These are phyloP conservation scores for Penicillium taxi DNA, from an alignment of 495 filamentous ascomycete genomes.

Conservation along the genomic window DNA sequence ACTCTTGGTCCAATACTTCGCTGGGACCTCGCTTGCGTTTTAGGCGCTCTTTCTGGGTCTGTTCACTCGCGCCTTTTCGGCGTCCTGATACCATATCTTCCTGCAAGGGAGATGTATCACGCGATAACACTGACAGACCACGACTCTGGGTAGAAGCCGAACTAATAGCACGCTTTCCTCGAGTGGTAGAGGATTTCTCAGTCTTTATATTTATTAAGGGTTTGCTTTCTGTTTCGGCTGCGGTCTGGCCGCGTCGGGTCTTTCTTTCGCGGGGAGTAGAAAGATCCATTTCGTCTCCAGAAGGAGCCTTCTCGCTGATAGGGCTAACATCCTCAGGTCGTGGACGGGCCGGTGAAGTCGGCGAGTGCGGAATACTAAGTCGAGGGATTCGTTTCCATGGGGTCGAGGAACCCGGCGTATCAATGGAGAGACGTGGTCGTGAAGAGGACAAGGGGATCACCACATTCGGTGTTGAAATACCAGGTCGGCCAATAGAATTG, in stretches of 20 bases:
- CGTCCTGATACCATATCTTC: slow-evolving; percentile 42
- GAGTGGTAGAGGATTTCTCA: slow-evolving; percentile 19
- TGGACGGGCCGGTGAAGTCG: slow-evolving; percentile 40
- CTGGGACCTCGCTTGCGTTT: slow-evolving; percentile 37
- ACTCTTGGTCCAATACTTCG: slow-evolving; percentile 29
- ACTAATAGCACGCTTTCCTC: slow-evolving; percentile 42
- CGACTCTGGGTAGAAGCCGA: slow-evolving; percentile 49
- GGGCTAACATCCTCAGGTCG: slow-evolving; percentile 45
- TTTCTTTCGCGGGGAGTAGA: slow-evolving; percentile 28
- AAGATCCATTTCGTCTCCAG: slow-evolving; percentile 30
- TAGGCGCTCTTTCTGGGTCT: slow-evolving; percentile 21
- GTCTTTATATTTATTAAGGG: slow-evolving; percentile 23
- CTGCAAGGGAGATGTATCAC: slow-evolving; percentile 41
- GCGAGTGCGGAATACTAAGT: slow-evolving; percentile 32
- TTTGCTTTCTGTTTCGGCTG: slow-evolving; percentile 16
- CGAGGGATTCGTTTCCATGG: slow-evolving; percentile 42
- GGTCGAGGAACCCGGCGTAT: slow-evolving; percentile 39
- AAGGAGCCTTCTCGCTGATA: slow-evolving; percentile 43
- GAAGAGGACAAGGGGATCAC: slow-evolving; percentile 21
- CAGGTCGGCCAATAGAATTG: slow-evolving; percentile 15
- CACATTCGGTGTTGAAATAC: slow-evolving; percentile 22
- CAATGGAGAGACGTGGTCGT: slow-evolving; percentile 34
- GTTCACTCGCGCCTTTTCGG: slow-evolving; percentile 40
- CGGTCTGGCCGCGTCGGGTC: slow-evolving; percentile 11
- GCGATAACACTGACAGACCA: slow-evolving; percentile 51